These are phyloP conservation scores for Phlebopus sp. DNA, from an alignment of 1,284 basidiomycete genomes.

Conservation along the genomic window DNA sequence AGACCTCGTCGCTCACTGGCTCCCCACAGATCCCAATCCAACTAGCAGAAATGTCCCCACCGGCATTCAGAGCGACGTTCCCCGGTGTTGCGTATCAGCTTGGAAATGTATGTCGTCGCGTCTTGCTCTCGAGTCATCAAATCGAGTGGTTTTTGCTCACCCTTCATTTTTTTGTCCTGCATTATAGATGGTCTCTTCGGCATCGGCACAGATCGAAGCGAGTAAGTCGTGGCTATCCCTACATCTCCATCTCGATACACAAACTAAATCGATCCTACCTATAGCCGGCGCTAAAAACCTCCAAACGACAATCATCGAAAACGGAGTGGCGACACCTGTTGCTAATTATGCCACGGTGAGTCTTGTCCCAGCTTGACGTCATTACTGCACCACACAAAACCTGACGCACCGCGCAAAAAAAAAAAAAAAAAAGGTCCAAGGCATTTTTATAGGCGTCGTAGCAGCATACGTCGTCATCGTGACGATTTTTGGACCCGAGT, in stretches of 20 bases:
- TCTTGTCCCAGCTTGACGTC: too few relatives aligned
- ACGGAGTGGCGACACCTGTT: conserved; percentile 46
- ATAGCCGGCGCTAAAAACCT: conserved; percentile 64
- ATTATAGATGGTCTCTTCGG: conserved; percentile 88
- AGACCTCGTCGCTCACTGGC: too few relatives aligned
- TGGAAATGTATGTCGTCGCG: conserved; percentile 61
- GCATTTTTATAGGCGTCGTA: conserved; percentile 82
- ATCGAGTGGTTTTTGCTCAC: neutral
- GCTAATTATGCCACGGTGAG: conserved; percentile 81
- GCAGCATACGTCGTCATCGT: conserved; percentile 66
- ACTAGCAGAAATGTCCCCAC: conserved; percentile 87
- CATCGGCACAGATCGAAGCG: conserved; percentile 90
- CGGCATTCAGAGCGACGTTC: conserved; percentile 92
- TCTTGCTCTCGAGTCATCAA: too few relatives aligned
- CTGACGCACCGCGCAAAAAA: too few relatives aligned
- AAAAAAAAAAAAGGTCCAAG: conserved; percentile 59
- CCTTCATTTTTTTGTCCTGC: too few relatives aligned
- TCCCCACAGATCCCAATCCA: conserved; percentile 76
- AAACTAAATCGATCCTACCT: too few relatives aligned
- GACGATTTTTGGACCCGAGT: conserved; percentile 74
- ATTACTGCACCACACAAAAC: too few relatives aligned
- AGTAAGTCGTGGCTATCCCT: conserved; percentile 42
- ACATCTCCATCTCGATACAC: neutral
- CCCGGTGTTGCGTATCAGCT: conserved; percentile 90
- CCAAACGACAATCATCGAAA: conserved; percentile 46